phyloP scores from a whole-genome alignment of 2,329 filamentous ascomycete genomes.

The Simplicillium aogashimaense region DNA sequence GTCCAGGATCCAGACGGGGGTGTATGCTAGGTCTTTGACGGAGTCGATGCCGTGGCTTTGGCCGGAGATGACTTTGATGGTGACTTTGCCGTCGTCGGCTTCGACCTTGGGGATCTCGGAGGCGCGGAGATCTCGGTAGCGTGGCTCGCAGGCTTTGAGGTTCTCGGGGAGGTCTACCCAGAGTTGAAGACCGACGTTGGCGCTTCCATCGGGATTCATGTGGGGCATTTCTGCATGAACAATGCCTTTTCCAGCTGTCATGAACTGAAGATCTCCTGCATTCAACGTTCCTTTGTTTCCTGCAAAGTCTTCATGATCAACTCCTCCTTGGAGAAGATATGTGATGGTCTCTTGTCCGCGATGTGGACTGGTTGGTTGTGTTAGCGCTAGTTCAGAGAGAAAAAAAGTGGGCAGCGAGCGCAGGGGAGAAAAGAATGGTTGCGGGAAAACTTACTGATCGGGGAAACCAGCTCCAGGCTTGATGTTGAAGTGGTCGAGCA shows the following conservation, averaged over 20 bases:
- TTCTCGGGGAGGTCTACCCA: conserved; percentile 85
- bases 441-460: conserved; percentile 48
- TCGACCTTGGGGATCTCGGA: conserved; percentile 69
- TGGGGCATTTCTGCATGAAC: conserved; percentile 94
- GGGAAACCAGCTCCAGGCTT: conserved; percentile 78
- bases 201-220: conserved; percentile 62
- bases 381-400: conserved; percentile 1
- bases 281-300: conserved; percentile 77
- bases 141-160: conserved; percentile 80
- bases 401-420: not conserved
- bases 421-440: not conserved
- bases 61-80: conserved; percentile 84
- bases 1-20: conserved; percentile 93
- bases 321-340: conserved; percentile 74
- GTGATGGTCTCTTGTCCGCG: conserved; percentile 83
- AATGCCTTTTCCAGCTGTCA: conserved; percentile 88
- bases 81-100: conserved; percentile 62
- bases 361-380: conserved; percentile 32
- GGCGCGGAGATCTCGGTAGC: conserved; percentile 78
- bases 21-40: conserved; percentile 85
- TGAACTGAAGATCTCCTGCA: conserved; percentile 90
- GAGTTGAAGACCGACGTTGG: conserved; percentile 82
- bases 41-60: conserved; percentile 76
- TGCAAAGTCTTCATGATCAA: conserved; percentile 89
- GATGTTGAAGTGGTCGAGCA: conserved; percentile 89